Evolutionary conservation across 768 basidiomycete genomes (phyloP).

Genomic region (Auricularia cornea): DNA sequence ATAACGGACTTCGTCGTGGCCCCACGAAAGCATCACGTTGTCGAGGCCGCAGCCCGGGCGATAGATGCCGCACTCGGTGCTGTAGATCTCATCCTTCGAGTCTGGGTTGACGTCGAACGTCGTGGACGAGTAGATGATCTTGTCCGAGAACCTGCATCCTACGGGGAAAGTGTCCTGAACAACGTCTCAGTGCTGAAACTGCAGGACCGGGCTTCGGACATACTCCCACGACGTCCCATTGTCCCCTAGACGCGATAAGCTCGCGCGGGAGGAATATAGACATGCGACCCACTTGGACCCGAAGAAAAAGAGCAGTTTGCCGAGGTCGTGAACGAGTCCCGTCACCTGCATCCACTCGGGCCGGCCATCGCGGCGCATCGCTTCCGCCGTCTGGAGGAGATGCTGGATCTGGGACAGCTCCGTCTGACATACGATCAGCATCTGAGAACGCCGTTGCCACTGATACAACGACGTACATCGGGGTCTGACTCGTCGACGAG

Average conservation of each 20-base stretch:
- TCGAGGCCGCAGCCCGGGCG: conserved; percentile 72
- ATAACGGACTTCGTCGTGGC: conserved; percentile 72
- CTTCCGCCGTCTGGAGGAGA: conserved; percentile 85
- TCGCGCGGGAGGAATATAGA: not conserved
- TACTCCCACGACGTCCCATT: conserved; percentile 93
- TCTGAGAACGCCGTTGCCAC: too few species aligned
- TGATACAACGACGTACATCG: conserved; percentile 55
- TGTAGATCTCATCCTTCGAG: conserved; percentile 52
- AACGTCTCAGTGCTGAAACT: not conserved
- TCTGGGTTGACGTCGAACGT: conserved; percentile 74
- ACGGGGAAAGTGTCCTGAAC: conserved; percentile 66
- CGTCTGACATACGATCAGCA: conserved; percentile 38
- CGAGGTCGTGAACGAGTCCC: conserved; percentile 82
- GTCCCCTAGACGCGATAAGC: conserved; percentile 38
- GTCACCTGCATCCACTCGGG: conserved; percentile 92
- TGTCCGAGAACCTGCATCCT: conserved; percentile 79
- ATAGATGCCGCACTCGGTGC: conserved; percentile 68
- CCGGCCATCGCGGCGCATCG: conserved; percentile 75
- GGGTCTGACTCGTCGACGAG: conserved; percentile 89
- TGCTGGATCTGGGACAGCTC: conserved; percentile 82
- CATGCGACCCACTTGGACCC: conserved; percentile 46
- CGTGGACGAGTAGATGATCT: conserved; percentile 64
- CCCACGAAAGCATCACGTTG: conserved; percentile 85
- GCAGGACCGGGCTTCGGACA: conserved; percentile 15
- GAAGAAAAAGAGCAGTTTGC: conserved; percentile 79